Percentiles rank a stretch among this genome's conserved stretches.
Conservation (phyloP, 805 yeast genomes). For the Metschnikowia corniflorae region DNA sequence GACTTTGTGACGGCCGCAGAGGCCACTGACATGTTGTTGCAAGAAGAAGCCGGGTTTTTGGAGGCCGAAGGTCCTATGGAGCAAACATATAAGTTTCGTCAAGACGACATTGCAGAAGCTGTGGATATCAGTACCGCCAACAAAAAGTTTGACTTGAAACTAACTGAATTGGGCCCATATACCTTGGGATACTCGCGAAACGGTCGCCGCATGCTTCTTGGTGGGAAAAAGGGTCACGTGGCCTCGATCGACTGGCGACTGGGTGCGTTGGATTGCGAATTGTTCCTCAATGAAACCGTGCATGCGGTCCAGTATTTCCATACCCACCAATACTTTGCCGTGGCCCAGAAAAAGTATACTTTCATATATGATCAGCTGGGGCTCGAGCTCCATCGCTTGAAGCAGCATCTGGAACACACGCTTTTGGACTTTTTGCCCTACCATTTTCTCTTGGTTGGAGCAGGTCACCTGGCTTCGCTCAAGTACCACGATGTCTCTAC, state of each 20-base stretch:
- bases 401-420: slow-evolving; percentile 84
- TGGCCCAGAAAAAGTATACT: slow-evolving; percentile 92
- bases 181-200: slow-evolving; percentile 75
- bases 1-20: slow-evolving; percentile 83
- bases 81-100: slow-evolving; percentile 79
- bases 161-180: slow-evolving; percentile 86
- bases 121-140: slow-evolving; percentile 76
- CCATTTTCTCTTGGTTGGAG: slow-evolving; percentile 81
- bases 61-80: slow-evolving; percentile 94
- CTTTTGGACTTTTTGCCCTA: slow-evolving; percentile 86
- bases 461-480: slow-evolving; percentile 85
- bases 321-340: slow-evolving; percentile 91
- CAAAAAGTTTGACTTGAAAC: slow-evolving; percentile 69
- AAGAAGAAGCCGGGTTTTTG: slow-evolving; percentile 79
- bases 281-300: slow-evolving; percentile 84
- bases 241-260: slow-evolving; percentile 95
- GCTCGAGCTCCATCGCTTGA: slow-evolving; percentile 84
- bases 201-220: slow-evolving; percentile 80
- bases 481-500: slow-evolving; percentile 96
- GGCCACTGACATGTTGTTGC: slow-evolving; percentile 77
- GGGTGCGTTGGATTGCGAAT: slow-evolving; percentile 76
- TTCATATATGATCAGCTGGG: slow-evolving; percentile 91
- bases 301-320: slow-evolving; percentile 88
- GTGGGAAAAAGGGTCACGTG: slow-evolving; percentile 91
- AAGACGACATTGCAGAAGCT: slow-evolving; percentile 66